Conservation (phyloP, 2,329 filamentous ascomycete species). For the Xylaria sp. region DNA sequence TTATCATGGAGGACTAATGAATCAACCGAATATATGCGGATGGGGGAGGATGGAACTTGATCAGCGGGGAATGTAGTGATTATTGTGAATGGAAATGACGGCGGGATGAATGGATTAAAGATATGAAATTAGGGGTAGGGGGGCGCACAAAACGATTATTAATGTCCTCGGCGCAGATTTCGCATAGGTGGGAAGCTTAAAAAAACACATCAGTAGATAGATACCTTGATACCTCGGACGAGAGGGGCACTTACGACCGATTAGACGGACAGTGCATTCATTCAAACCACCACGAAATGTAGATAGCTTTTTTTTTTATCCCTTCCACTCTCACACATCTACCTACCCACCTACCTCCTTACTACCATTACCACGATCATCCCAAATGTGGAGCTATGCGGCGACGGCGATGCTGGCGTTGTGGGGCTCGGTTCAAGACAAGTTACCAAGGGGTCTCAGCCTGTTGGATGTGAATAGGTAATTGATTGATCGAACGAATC, state of each 20-base stretch:
- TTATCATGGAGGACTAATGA: slow-evolving; percentile 6
- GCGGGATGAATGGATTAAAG: slow-evolving; percentile 22
- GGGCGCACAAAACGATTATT: slow-evolving; percentile 23
- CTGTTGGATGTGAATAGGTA: neutral
- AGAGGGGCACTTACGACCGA: slow-evolving; percentile 8
- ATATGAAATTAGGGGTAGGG: slow-evolving; percentile 1
- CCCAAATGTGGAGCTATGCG: neutral
- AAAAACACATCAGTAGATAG: slow-evolving; percentile 37
- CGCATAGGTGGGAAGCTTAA: slow-evolving; percentile 22
- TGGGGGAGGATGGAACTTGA: slow-evolving; percentile 2
- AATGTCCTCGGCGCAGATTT: neutral
- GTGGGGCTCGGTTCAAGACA: neutral
- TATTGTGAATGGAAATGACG: slow-evolving; percentile 10
- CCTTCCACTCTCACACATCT: neutral
- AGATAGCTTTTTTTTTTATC: slow-evolving; percentile 36
- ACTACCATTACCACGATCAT: neutral
- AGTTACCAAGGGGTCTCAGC: neutral
- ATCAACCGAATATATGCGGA: slow-evolving; percentile 8
- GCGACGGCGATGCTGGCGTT: slow-evolving; percentile 2
- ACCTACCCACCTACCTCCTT: neutral
- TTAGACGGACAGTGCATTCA: slow-evolving; percentile 2
- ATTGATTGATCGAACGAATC: neutral
- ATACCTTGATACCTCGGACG: slow-evolving; percentile 33
- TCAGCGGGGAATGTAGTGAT: slow-evolving; percentile 1
- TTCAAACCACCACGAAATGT: slow-evolving; percentile 20